phyloP scores from a whole-genome alignment of 148 eudicot species.

The Fagopyrum homotropicum region DNA sequence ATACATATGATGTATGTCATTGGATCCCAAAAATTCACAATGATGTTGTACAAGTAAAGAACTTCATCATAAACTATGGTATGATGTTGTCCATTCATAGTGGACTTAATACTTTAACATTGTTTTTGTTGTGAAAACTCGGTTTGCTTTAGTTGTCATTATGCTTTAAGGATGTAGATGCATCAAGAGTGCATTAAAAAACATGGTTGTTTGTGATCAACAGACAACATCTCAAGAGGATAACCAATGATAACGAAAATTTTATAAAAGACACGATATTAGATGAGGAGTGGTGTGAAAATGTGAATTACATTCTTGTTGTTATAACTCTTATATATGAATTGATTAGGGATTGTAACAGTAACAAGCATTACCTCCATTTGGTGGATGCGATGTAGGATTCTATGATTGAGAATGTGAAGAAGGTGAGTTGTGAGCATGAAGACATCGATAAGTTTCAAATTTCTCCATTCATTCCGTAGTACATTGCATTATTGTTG shows the following conservation, averaged over 20 bases:
- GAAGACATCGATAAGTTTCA: neutral
- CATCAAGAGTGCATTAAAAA: slow-evolving; percentile 15
- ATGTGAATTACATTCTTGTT: slow-evolving; percentile 11
- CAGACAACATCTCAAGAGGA: slow-evolving; percentile 21
- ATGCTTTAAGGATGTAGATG: slow-evolving; percentile 23
- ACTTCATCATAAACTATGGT: slow-evolving; percentile 24
- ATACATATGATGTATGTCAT: slow-evolving; percentile 11
- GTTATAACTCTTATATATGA: slow-evolving; percentile 12
- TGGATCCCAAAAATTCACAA: slow-evolving; percentile 15
- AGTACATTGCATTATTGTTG: slow-evolving; percentile 12
- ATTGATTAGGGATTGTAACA: slow-evolving; percentile 13
- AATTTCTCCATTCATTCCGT: slow-evolving; percentile 6
- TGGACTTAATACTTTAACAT: slow-evolving; percentile 5
- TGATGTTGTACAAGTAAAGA: neutral
- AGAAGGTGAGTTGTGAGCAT: neutral
- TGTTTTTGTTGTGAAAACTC: neutral
- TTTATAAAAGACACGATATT: slow-evolving; percentile 13
- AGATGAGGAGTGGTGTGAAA: slow-evolving; percentile 22
- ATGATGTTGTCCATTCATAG: slow-evolving; percentile 22
- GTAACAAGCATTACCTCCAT: slow-evolving; percentile 15
- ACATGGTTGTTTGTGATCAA: slow-evolving; percentile 15
- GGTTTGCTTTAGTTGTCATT: slow-evolving; percentile 19
- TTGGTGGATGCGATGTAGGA: slow-evolving; percentile 23
- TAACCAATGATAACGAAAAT: slow-evolving; percentile 8
- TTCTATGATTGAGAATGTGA: slow-evolving; percentile 16